Evolutionary conservation across 495 filamentous ascomycete species (phyloP).

Genomic region (Aspergillus nidulans): DNA sequence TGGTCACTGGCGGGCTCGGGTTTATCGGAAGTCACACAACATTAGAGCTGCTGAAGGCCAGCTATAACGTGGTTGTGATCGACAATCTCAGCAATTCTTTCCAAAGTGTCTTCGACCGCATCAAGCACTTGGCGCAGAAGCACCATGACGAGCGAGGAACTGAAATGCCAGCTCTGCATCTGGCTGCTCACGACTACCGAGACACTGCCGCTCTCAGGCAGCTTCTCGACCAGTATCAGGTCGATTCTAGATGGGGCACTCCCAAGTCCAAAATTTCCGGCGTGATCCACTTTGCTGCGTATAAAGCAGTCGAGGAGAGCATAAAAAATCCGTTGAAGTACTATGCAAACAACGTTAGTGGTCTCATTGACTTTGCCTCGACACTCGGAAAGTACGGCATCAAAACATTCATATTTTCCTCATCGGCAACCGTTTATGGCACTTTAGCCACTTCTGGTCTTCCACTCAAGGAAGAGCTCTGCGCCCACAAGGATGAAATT

Average conservation of each 20-base stretch:
- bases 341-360: conserved; percentile 63
- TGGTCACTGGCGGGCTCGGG: conserved; percentile 62
- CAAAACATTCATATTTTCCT: conserved; percentile 63
- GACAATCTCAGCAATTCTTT: conserved; percentile 62
- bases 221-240: conserved; percentile 38
- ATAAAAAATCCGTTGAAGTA: conserved; percentile 54
- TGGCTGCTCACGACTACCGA: conserved; percentile 57
- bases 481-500: conserved; percentile 49
- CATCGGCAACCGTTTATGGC: conserved; percentile 64
- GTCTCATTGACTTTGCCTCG: conserved; percentile 55
- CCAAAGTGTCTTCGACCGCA: conserved; percentile 48
- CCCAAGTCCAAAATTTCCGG: conserved; percentile 52
- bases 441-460: conserved; percentile 47
- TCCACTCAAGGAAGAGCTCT: conserved; percentile 56
- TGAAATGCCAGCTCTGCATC: conserved; percentile 46
- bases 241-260: conserved; percentile 31
- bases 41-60: conserved; percentile 56
- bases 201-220: conserved; percentile 38
- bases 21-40: conserved; percentile 65
- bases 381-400: conserved; percentile 54
- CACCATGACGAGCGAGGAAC: conserved; percentile 44
- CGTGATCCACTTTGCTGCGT: conserved; percentile 63
- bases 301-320: conserved; percentile 53
- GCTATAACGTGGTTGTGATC: conserved; percentile 60
- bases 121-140: conserved; percentile 44